Percentiles rank a stretch among this genome's conserved stretches.
Conservation (phyloP, 805 yeast genomes). For the Ogataea naganishii region DNA sequence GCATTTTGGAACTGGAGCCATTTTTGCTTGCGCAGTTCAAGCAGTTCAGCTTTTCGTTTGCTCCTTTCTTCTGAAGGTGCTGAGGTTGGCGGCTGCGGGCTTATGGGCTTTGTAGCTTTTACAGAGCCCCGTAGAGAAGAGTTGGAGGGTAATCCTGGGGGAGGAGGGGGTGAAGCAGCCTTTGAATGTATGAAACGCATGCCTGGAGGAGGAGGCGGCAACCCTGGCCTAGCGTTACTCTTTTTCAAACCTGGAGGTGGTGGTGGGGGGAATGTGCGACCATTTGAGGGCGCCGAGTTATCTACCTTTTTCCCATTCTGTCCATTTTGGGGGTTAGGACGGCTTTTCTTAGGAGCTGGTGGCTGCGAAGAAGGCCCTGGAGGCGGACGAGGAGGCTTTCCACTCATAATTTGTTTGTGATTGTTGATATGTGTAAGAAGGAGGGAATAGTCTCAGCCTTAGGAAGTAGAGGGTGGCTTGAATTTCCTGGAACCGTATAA, state of each 20-base stretch:
- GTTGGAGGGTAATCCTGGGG: slow-evolving; percentile 2
- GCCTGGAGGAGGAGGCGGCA: slow-evolving; percentile 7
- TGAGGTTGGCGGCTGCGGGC: slow-evolving; percentile 20
- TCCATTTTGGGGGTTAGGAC: not conserved
- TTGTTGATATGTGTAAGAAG: too few species aligned
- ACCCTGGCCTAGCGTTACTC: slow-evolving; percentile 2
- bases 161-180: slow-evolving; percentile 3
- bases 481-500: too few species aligned
- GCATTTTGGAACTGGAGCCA: slow-evolving; percentile 61
- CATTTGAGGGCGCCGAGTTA: not conserved
- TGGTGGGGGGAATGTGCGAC: slow-evolving; percentile 24
- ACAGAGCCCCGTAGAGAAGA: slow-evolving; percentile 4
- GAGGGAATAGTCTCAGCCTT: too few species aligned
- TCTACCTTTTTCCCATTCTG: slow-evolving; percentile 2
- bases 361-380: too few species aligned
- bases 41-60: slow-evolving; percentile 11
- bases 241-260: slow-evolving; percentile 19
- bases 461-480: too few species aligned
- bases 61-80: slow-evolving; percentile 17
- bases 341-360: not conserved
- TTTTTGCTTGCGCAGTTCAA: slow-evolving; percentile 37
- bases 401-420: too few species aligned
- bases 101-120: slow-evolving; percentile 4
- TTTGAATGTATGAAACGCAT: not conserved
- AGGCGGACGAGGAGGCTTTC: slow-evolving; percentile 13